Evolutionary conservation across 2,329 filamentous ascomycete genomes (phyloP).

Genomic region (Hypoxylon sp.): DNA sequence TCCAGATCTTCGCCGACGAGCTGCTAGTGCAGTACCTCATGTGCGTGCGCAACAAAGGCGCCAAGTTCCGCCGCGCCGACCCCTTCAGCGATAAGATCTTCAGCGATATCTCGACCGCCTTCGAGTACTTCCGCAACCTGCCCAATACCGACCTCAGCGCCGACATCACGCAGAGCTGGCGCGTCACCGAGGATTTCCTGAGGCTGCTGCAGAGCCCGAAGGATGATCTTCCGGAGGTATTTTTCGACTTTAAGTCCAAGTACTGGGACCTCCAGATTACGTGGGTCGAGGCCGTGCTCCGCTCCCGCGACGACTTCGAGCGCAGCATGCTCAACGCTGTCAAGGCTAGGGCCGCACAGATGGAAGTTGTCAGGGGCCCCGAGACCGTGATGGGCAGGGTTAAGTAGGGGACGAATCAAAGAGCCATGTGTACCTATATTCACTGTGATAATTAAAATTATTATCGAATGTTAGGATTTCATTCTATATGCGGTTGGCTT

Average conservation of each 20-base stretch:
- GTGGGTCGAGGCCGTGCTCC: constrained; percentile 94
- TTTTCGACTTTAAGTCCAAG: constrained; percentile 82
- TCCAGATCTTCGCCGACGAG: constrained; percentile 93
- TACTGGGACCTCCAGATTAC: constrained; percentile 96
- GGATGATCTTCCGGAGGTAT: constrained; percentile 78
- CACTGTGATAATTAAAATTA: constrained; percentile 22
- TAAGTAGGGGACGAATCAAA: constrained; percentile 64
- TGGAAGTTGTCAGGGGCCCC: constrained; percentile 80
- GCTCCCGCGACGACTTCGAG: constrained; percentile 93
- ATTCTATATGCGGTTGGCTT: not conserved
- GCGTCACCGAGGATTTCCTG: constrained; percentile 87
- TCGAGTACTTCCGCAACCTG: constrained; percentile 84
- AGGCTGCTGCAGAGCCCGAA: constrained; percentile 82
- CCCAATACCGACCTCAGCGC: constrained; percentile 76
- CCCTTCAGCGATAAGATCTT: constrained; percentile 94
- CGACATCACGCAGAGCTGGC: constrained; percentile 90
- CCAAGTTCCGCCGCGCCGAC: constrained; percentile 87
- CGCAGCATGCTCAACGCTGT: constrained; percentile 87
- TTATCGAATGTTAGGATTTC: not conserved
- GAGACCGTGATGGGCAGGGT: constrained; percentile 97
- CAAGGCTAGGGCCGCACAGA: constrained; percentile 87
- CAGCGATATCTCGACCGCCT: constrained; percentile 90
- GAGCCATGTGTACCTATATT: constrained; percentile 20
- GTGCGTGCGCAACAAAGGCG: constrained; percentile 87
- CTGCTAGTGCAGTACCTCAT: constrained; percentile 87